Evolutionary conservation across 2,329 filamentous ascomycete genomes (phyloP).

Genomic region (Lachnellula occidentalis): DNA sequence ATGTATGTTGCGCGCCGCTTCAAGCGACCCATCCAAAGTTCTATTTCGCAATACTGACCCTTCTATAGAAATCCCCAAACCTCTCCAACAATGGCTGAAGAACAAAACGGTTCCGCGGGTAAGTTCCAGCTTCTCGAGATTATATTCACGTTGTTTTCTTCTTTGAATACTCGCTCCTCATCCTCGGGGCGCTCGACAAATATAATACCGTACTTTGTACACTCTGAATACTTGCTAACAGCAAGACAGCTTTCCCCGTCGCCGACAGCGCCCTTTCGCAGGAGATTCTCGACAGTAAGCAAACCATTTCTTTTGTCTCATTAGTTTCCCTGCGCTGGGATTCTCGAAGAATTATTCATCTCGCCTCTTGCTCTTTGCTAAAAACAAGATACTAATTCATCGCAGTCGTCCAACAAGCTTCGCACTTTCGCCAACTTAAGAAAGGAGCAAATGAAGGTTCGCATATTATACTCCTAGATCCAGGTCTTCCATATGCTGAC

Average conservation of each 20-base stretch:
- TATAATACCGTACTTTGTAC: not conserved
- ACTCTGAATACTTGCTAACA: constrained; percentile 1
- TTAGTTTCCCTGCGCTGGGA: too few relatives aligned
- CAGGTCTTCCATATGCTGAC: not conserved
- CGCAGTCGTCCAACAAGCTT: constrained; percentile 20
- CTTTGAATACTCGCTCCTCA: not conserved
- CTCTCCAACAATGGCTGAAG: constrained; percentile 28
- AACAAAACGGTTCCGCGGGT: constrained; percentile 32
- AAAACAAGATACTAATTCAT: too few relatives aligned
- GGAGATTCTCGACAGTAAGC: constrained; percentile 75
- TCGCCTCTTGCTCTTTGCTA: too few relatives aligned
- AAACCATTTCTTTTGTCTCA: not conserved
- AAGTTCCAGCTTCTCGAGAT: constrained; percentile 5
- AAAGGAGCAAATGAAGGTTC: constrained; percentile 76
- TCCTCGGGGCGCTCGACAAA: not conserved
- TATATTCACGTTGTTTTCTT: not conserved
- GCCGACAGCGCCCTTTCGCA: constrained; percentile 70
- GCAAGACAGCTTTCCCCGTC: constrained; percentile 56
- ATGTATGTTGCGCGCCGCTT: constrained; percentile 3
- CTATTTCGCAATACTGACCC: constrained; percentile 1
- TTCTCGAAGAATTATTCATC: too few relatives aligned
- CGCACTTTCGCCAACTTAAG: constrained; percentile 69
- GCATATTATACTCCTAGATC: not conserved
- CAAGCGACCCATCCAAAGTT: not conserved
- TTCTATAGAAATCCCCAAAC: constrained; percentile 3